Conservation (phyloP, 2,329 filamentous ascomycete genomes). For the Pyricularia grisea region DNA sequence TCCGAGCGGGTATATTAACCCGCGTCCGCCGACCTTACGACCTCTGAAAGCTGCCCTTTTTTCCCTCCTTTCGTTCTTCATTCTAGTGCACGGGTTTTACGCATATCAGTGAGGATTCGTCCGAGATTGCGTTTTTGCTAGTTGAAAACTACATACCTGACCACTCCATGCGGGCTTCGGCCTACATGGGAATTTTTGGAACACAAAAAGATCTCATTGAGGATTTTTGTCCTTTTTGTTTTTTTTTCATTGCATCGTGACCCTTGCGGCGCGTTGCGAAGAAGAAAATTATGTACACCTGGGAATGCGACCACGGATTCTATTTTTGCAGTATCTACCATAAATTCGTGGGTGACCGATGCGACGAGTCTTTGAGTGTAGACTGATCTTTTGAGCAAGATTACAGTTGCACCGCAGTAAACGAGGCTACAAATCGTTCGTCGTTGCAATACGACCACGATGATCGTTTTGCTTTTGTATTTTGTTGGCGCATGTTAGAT, state of each 20-base stretch:
- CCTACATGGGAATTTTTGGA: slow-evolving; percentile 73
- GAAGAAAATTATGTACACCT: slow-evolving; percentile 28
- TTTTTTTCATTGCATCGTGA: slow-evolving; percentile 35
- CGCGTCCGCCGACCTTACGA: not conserved
- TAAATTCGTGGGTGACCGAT: too few species aligned
- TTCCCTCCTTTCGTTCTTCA: slow-evolving; percentile 33
- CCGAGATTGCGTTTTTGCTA: slow-evolving; percentile 82
- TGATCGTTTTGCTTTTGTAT: too few species aligned
- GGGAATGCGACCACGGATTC: too few species aligned
- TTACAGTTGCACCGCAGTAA: too few species aligned
- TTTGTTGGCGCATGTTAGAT: too few species aligned
- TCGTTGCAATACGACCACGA: too few species aligned
- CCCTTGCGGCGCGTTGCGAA: slow-evolving; percentile 33
- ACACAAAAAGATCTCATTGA: slow-evolving; percentile 18
- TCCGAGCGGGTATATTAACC: not conserved
- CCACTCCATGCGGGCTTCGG: slow-evolving; percentile 60
- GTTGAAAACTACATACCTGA: slow-evolving; percentile 76
- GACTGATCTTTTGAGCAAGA: not conserved
- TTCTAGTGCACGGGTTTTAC: slow-evolving; percentile 67
- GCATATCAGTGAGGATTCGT: slow-evolving; percentile 78
- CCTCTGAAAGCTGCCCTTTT: not conserved
- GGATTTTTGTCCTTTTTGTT: slow-evolving; percentile 16
- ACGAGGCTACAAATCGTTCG: too few species aligned
- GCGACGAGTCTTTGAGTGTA: too few species aligned
- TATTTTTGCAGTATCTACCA: too few species aligned